These are phyloP conservation scores for Penicillium sp. DNA, from an alignment of 2,329 filamentous ascomycete species.

Conservation along the genomic window DNA sequence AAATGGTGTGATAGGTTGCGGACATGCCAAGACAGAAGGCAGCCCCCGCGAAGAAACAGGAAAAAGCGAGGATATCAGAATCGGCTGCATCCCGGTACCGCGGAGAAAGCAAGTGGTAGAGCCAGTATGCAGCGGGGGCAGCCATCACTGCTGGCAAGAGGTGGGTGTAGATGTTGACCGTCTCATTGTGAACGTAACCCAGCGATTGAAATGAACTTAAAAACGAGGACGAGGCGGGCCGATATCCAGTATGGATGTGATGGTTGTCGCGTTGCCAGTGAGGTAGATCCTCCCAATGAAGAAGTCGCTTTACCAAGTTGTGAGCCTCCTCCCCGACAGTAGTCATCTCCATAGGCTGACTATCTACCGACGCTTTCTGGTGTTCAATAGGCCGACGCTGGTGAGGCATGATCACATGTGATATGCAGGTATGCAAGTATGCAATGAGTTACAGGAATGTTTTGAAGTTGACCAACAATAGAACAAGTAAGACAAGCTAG, in stretches of 20 bases:
- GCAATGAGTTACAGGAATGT: conserved; percentile 9
- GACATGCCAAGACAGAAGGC: conserved; percentile 75
- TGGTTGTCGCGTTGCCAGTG: conserved; percentile 65
- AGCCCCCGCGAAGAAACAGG: conserved; percentile 76
- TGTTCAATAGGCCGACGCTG: conserved; percentile 34
- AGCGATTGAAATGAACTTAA: conserved; percentile 58
- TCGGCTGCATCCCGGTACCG: conserved; percentile 64
- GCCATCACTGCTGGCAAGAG: conserved; percentile 66
- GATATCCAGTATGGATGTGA: conserved; percentile 67
- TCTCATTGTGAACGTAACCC: conserved; percentile 66
- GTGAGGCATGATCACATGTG: conserved; percentile 33
- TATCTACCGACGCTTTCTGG: conserved; percentile 9
- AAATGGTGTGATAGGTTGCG: conserved; percentile 79
- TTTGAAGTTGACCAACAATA: conserved; percentile 16
- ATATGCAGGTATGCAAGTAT: conserved; percentile 22
- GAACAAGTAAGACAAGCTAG: conserved; percentile 17
- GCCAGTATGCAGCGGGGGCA: conserved; percentile 49
- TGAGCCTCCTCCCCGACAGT: conserved; percentile 27
- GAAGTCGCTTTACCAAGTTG: conserved; percentile 34
- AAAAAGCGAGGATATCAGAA: conserved; percentile 70
- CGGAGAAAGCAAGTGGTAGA: conserved; percentile 61
- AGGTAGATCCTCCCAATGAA: conserved; percentile 55
- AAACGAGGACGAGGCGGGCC: conserved; percentile 63
- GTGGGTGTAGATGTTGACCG: conserved; percentile 72
- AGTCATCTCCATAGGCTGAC: conserved; percentile 26